These are phyloP conservation scores for Sclerotinia borealis DNA, from an alignment of 2,329 filamentous ascomycete genomes.

Conservation along the genomic window DNA sequence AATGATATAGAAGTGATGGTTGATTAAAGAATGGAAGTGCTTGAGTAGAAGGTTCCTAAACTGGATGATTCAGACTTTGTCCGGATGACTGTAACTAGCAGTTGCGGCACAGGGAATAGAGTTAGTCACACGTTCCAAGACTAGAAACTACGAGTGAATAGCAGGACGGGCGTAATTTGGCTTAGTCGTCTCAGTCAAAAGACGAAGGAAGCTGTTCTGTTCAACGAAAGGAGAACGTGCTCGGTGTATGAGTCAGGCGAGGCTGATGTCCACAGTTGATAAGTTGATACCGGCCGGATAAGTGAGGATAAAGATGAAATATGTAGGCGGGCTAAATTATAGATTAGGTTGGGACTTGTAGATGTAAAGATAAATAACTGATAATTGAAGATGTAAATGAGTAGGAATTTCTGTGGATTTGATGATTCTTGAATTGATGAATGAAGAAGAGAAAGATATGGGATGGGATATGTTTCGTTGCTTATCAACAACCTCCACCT, in stretches of 20 bases:
- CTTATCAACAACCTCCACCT: not conserved
- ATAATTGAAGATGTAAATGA: not conserved
- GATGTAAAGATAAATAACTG: not conserved
- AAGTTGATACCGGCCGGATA: no score
- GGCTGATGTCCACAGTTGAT: not conserved
- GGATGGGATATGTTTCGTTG: not conserved
- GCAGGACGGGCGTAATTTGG: not conserved
- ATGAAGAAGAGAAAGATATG: not conserved
- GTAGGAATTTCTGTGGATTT: not conserved
- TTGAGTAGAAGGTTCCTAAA: not conserved
- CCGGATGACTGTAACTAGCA: conserved; percentile 2
- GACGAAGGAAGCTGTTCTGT: not conserved
- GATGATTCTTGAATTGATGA: not conserved
- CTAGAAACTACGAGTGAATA: conserved; percentile 2
- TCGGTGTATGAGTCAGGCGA: conserved; percentile 3
- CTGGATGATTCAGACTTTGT: not conserved
- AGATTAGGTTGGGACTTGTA: not conserved
- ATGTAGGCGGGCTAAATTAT: not conserved
- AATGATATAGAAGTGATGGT: not conserved
- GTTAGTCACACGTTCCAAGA: not conserved
- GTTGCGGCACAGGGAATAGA: not conserved
- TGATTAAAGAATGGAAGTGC: not conserved
- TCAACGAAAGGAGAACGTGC: not conserved
- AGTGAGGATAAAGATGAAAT: not conserved
- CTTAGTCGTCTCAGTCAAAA: not conserved